Conservation (phyloP, 805 yeast species). For the Lipomyces sp. region DNA sequence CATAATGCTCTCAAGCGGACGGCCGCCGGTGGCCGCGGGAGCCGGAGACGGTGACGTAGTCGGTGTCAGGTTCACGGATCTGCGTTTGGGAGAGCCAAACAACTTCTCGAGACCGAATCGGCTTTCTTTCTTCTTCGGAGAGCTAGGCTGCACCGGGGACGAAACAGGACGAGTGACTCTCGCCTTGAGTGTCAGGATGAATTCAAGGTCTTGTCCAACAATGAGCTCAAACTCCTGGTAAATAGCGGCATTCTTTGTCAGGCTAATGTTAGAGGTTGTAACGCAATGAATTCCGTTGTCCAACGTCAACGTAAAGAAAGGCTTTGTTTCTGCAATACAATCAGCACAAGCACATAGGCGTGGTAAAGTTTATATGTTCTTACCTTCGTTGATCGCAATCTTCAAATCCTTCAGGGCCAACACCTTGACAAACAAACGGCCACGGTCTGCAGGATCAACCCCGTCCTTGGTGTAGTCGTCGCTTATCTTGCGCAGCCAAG, state of each 20-base stretch:
- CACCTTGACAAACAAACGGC: constrained; percentile 46
- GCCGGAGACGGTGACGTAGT: not conserved
- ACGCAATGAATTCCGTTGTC: constrained; percentile 84
- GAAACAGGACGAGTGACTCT: constrained; percentile 46
- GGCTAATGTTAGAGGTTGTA: constrained; percentile 52
- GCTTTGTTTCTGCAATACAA: constrained; percentile 40
- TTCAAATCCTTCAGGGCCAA: constrained; percentile 47
- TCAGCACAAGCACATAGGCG: constrained; percentile 16
- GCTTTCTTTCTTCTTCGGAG: constrained; percentile 20
- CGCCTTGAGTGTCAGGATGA: constrained; percentile 65
- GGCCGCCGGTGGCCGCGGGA: not conserved
- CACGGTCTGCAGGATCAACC: constrained; percentile 41
- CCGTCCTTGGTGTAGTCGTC: not conserved
- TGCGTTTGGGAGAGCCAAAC: constrained; percentile 20
- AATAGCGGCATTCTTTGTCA: constrained; percentile 41
- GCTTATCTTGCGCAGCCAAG: not conserved
- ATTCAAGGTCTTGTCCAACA: constrained; percentile 52
- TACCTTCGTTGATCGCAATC: constrained; percentile 40
- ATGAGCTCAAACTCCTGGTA: constrained; percentile 74
- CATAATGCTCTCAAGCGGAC: constrained; percentile 53
- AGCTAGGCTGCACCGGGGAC: constrained; percentile 5
- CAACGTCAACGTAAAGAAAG: constrained; percentile 48
- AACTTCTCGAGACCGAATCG: constrained; percentile 18
- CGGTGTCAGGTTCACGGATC: constrained; percentile 45
- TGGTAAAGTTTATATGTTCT: not conserved